Conservation (phyloP, 2,329 filamentous ascomycete species). For the Trichoderma brevicompactum region DNA sequence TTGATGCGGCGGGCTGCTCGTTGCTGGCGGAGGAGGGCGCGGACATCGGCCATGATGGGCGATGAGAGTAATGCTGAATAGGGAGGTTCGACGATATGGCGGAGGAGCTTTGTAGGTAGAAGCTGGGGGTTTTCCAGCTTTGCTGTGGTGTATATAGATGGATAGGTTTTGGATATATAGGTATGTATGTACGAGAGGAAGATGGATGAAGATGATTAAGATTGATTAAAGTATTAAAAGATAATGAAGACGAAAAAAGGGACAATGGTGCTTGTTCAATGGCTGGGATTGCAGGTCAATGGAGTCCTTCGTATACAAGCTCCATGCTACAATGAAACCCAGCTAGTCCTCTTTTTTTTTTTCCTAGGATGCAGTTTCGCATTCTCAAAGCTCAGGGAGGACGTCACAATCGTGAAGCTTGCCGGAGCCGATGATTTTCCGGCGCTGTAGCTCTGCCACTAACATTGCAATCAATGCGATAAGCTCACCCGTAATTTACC, state of each 20-base stretch:
- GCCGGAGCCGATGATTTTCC: conserved; percentile 39
- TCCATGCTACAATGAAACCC: not conserved
- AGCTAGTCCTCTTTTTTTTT: conserved; percentile 4
- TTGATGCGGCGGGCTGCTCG: conserved; percentile 73
- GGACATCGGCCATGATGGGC: conserved; percentile 72
- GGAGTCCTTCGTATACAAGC: not conserved
- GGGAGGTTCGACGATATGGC: not conserved
- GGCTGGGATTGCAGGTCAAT: conserved; percentile 6
- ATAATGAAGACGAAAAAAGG: not conserved
- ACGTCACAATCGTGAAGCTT: conserved; percentile 25
- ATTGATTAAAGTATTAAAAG: too few relatives aligned
- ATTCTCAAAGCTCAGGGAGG: conserved; percentile 2
- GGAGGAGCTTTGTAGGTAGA: not conserved
- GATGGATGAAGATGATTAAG: not conserved
- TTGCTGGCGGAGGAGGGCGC: conserved; percentile 78
- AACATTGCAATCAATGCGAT: conserved; percentile 7
- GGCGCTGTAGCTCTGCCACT: conserved; percentile 32
- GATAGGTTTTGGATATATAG: too few relatives aligned
- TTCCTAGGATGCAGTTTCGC: not conserved
- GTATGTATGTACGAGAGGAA: too few relatives aligned
- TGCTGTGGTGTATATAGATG: too few relatives aligned
- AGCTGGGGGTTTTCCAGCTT: not conserved
- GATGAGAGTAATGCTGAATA: not conserved
- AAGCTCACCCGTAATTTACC: not conserved
- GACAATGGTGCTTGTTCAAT: not conserved